These are phyloP conservation scores for Leccinum rimulosum DNA, from an alignment of 768 basidiomycete genomes.

Conservation along the genomic window DNA sequence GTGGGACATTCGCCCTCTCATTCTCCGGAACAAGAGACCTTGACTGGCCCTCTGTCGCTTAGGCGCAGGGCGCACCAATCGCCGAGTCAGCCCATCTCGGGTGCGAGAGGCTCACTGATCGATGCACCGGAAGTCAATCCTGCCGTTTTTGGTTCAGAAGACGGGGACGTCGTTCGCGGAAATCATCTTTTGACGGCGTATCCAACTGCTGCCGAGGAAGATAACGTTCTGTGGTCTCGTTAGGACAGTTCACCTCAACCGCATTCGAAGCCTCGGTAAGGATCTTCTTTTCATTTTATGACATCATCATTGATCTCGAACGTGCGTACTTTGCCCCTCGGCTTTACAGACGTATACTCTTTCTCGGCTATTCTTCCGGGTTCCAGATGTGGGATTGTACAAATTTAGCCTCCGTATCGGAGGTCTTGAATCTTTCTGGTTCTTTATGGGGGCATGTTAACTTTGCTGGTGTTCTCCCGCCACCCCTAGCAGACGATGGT, in stretches of 20 bases:
- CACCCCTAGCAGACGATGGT: conserved; percentile 29
- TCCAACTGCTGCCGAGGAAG: conserved; percentile 31
- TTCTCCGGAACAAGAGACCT: conserved; percentile 10
- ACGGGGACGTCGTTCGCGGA: conserved; percentile 17
- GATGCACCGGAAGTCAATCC: conserved; percentile 17
- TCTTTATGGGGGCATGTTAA: conserved; percentile 34
- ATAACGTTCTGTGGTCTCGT: conserved; percentile 32
- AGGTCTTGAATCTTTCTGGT: conserved; percentile 50
- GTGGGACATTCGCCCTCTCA: conserved; percentile 14
- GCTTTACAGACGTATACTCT: conserved; percentile 40
- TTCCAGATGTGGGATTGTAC: conserved; percentile 65
- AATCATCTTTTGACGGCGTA: conserved; percentile 23
- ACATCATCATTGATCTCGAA: not conserved
- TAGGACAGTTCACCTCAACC: conserved; percentile 27
- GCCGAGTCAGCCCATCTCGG: conserved; percentile 9
- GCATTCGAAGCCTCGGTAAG: conserved; percentile 20
- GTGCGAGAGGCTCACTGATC: conserved; percentile 1
- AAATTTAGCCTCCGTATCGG: conserved; percentile 46
- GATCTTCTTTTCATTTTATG: not conserved
- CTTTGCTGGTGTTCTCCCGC: conserved; percentile 42
- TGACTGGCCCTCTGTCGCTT: conserved; percentile 8
- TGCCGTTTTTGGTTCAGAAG: conserved; percentile 20
- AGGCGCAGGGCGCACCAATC: conserved; percentile 10
- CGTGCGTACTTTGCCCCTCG: conserved; percentile 5
- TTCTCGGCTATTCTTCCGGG: conserved; percentile 52